Conservation (phyloP, 371 early-diverging fungal species). For the Mucor saturninus region DNA sequence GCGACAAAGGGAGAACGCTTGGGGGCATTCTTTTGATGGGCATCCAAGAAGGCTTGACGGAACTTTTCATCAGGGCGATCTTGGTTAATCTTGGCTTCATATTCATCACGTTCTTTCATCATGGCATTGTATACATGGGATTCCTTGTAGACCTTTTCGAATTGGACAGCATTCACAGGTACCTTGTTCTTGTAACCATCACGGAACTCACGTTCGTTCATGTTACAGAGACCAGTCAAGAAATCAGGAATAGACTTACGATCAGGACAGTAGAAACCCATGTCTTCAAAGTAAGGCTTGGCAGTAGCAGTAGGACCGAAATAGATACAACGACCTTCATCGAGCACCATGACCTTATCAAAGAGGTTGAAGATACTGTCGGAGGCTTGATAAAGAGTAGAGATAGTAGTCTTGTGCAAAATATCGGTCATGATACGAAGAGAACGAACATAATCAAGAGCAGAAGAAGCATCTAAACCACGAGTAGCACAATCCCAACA, state of each 20-base stretch:
- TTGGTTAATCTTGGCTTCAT: conserved; percentile 43
- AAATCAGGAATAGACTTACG: conserved; percentile 84
- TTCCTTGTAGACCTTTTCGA: conserved; percentile 55
- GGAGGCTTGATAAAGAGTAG: conserved; percentile 67
- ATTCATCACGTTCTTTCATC: conserved; percentile 50
- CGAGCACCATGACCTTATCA: conserved; percentile 68
- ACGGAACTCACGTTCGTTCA: conserved; percentile 63
- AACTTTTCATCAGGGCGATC: conserved; percentile 55
- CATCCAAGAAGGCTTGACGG: conserved; percentile 58
- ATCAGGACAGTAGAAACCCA: conserved; percentile 71
- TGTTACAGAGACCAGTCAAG: conserved; percentile 73
- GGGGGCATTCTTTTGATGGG: conserved; percentile 64
- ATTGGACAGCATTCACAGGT: conserved; percentile 56
- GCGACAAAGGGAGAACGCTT: conserved; percentile 64
- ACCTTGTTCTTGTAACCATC: conserved; percentile 59
- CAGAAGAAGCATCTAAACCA: conserved; percentile 86
- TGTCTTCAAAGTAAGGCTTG: conserved; percentile 55
- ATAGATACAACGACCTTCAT: conserved; percentile 68
- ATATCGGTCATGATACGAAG: conserved; percentile 63
- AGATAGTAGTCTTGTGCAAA: conserved; percentile 60
- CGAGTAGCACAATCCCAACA: conserved; percentile 81
- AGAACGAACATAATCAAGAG: conserved; percentile 67
- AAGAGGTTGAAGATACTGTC: conserved; percentile 70
- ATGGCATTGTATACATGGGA: conserved; percentile 40
- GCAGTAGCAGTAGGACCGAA: conserved; percentile 62